Evolutionary conservation across 257 asterid species (phyloP).

Genomic region (Jacaranda copaia): DNA sequence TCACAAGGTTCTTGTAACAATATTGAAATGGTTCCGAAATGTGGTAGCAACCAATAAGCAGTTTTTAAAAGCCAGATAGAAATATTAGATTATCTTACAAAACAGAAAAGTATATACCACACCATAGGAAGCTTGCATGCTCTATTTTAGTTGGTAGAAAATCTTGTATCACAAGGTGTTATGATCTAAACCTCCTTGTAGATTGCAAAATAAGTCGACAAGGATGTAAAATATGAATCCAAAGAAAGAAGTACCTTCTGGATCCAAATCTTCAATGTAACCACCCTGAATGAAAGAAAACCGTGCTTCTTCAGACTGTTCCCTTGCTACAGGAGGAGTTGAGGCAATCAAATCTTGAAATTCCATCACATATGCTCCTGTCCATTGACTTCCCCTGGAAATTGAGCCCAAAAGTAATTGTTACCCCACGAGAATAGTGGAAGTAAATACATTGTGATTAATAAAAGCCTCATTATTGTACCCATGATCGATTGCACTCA

Average conservation of each 20-base stretch:
- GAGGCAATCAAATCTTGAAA: constrained; percentile 77
- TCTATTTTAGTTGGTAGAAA: no score
- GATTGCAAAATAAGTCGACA: not conserved
- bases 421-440: constrained; percentile 9
- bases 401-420: constrained; percentile 26
- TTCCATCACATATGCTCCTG: constrained; percentile 78
- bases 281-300: constrained; percentile 93
- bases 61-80: not conserved
- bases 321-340: constrained; percentile 50
- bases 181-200: no score
- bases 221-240: constrained; percentile 16
- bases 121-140: not conserved
- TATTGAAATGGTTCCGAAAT: not conserved
- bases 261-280: constrained; percentile 74
- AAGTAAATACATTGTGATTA: not conserved
- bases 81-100: not conserved
- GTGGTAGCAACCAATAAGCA: not conserved
- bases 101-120: not conserved
- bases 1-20: not conserved
- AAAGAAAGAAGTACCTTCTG: constrained; percentile 58
- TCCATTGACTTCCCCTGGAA: constrained; percentile 89
- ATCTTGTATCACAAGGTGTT: no score
- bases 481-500: not conserved
- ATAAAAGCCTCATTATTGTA: not conserved
- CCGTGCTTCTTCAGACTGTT: constrained; percentile 73